Base-by-base conservation (phyloP, 2,329 filamentous ascomycete species). In the Phaeoacremonium minimum region DNA sequence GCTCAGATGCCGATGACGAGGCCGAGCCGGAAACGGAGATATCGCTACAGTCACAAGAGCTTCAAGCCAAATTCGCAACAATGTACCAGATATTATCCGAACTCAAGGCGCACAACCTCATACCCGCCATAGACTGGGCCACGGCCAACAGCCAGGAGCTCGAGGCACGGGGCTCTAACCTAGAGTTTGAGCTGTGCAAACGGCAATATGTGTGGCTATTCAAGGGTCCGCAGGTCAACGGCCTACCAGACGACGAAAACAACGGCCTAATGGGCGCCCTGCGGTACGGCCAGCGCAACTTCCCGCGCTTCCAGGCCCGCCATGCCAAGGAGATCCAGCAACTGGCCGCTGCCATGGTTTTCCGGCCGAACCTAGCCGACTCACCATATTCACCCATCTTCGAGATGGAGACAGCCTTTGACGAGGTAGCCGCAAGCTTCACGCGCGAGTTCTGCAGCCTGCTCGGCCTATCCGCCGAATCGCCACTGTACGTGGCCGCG, bases 401-500 rank as follows among this genome's bases (percentile, higher is more conserved):
- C 60, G 76, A 85, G 55, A 87, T 45, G 6, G 67, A 79, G 7
- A 74, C 75, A 4, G 80, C 85, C 1, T 98, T 93, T 71, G 78
- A 86, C 28, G 87, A 95, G 44, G 85, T 95, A 2, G 80, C 87
- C 5, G 67, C 78, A n/a, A 86, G 86, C 4, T 98, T 98, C 57
- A 95, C 87, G 1, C 80, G 86, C 41, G 93, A 97, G 56, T 98
- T 96, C 66, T 98, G 93, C 67, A 90, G 85, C 2, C 69, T 97
- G 15, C 77, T 98, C 1, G 88, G 89, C 9, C 73, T 98, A 2
- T 91, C 88, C 0, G 88, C 91, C 15, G 87, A 95, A 52, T 95
- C 88, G 1, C 93, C 93, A 0, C 79, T 98, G 9, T 96, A 95
- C 58, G 81, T 96, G 18, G 90, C 93, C 32, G 85, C 86, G 3